Conservation (phyloP, 345 rosid genomes). For the Brassica juncea region DNA sequence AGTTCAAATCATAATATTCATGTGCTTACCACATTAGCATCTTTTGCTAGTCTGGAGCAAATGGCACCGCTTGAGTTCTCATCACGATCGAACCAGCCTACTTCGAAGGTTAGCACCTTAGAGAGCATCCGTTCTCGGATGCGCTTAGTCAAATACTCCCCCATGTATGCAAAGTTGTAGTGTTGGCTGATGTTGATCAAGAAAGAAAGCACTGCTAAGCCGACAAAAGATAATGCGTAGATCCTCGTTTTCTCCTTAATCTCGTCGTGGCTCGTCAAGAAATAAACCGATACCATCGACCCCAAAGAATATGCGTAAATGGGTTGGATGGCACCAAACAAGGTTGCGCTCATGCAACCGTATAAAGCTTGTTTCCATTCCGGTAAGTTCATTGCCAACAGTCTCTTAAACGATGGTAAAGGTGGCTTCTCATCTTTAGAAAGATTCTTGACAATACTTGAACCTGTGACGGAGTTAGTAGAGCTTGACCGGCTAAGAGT, state of each 20-base stretch:
- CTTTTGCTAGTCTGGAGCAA: slow-evolving; percentile 65
- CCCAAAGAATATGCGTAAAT: slow-evolving; percentile 44
- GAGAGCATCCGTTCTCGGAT: slow-evolving; percentile 63
- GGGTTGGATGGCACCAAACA: slow-evolving; percentile 62
- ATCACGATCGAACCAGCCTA: slow-evolving; percentile 72
- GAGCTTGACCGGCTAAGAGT: slow-evolving; percentile 33
- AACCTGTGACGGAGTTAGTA: slow-evolving; percentile 36
- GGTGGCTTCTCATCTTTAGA: slow-evolving; percentile 31
- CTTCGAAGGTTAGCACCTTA: slow-evolving; percentile 65
- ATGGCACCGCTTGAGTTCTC: slow-evolving; percentile 67
- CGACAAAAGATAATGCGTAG: slow-evolving; percentile 45
- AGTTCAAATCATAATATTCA: neutral
- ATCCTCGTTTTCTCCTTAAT: slow-evolving; percentile 50
- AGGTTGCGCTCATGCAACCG: slow-evolving; percentile 52
- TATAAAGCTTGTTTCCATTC: slow-evolving; percentile 66
- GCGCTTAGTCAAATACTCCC: slow-evolving; percentile 63
- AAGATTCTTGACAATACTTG: slow-evolving; percentile 10
- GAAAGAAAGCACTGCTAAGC: slow-evolving; percentile 48
- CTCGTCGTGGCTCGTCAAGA: slow-evolving; percentile 45
- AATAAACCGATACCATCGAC: slow-evolving; percentile 53
- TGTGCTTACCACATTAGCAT: slow-evolving; percentile 55
- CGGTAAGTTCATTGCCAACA: slow-evolving; percentile 56
- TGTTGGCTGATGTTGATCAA: slow-evolving; percentile 53
- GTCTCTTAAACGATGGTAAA: slow-evolving; percentile 58
- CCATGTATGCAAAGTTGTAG: slow-evolving; percentile 62